A percentile compares a stretch with the other conserved stretches of the same genome.
Evolutionary conservation across 2,329 filamentous ascomycete genomes (phyloP).

Genomic region (Fusarium citri): DNA sequence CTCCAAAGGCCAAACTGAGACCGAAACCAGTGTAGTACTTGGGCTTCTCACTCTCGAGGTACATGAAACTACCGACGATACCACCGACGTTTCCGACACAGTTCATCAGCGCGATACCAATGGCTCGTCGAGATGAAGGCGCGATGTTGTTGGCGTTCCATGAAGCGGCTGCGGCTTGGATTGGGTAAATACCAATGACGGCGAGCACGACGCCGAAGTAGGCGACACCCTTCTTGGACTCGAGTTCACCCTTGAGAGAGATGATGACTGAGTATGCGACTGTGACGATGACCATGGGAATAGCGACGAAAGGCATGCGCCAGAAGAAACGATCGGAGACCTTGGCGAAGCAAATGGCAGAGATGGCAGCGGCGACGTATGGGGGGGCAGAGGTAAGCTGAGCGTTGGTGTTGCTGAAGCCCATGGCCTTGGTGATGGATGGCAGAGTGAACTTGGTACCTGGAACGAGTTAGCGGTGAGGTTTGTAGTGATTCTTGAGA

Average conservation of each 20-base stretch:
- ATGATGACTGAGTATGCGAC: constrained; percentile 40
- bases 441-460: constrained; percentile 46
- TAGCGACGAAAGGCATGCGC: constrained; percentile 44
- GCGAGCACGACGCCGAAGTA: constrained; percentile 40
- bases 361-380: constrained; percentile 69
- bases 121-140: constrained; percentile 48
- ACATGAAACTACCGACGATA: constrained; percentile 48
- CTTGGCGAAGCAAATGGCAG: constrained; percentile 73
- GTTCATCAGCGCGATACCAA: constrained; percentile 49
- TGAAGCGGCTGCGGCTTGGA: constrained; percentile 39
- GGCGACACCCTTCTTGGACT: constrained; percentile 34
- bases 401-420: constrained; percentile 45
- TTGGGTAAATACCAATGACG: constrained; percentile 40
- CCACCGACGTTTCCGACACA: constrained; percentile 47
- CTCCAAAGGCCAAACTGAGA: constrained; percentile 50
- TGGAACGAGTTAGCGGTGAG: neutral
- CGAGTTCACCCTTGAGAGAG: constrained; percentile 33
- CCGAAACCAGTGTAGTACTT: constrained; percentile 62
- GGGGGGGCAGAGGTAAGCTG: constrained; percentile 65
- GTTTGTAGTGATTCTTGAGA: fast-evolving
- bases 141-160: constrained; percentile 46
- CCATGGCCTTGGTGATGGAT: constrained; percentile 44
- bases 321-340: constrained; percentile 70
- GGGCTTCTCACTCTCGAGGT: constrained; percentile 50
- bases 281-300: constrained; percentile 34